These are phyloP conservation scores for Penicillium sp. DNA, from an alignment of 2,329 filamentous ascomycete genomes.

Conservation along the genomic window DNA sequence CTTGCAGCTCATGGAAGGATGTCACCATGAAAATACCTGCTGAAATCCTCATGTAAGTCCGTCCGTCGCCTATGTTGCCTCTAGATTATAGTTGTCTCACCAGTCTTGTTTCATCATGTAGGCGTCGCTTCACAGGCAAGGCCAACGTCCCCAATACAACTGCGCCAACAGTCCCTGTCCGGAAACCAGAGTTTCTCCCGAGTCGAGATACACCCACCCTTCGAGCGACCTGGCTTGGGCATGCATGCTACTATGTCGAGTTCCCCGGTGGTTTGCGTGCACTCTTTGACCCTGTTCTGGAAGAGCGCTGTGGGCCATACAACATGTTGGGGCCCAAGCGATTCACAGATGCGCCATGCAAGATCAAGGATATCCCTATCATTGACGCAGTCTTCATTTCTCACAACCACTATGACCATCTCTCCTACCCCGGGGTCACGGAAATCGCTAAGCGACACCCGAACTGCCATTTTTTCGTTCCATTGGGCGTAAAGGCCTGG, in stretches of 20 bases:
- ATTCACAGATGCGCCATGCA: slow-evolving; percentile 75
- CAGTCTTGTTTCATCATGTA: slow-evolving; percentile 6
- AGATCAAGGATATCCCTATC: slow-evolving; percentile 72
- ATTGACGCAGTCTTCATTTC: slow-evolving; percentile 68
- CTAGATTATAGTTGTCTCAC: neutral
- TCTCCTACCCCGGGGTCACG: slow-evolving; percentile 74
- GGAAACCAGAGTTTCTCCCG: slow-evolving; percentile 67
- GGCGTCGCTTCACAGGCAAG: slow-evolving; percentile 53
- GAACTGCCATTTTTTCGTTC: slow-evolving; percentile 83
- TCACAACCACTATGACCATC: slow-evolving; percentile 91
- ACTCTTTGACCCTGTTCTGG: slow-evolving; percentile 92
- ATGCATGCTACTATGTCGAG: slow-evolving; percentile 91
- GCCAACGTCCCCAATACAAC: slow-evolving; percentile 62
- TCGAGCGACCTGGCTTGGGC: slow-evolving; percentile 90
- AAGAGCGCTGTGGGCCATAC: slow-evolving; percentile 80
- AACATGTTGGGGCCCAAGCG: slow-evolving; percentile 71
- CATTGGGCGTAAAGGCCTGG: slow-evolving; percentile 80
- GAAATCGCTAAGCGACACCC: slow-evolving; percentile 72
- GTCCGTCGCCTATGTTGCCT: neutral
- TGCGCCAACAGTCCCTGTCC: slow-evolving; percentile 67
- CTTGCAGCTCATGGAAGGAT: slow-evolving; percentile 24
- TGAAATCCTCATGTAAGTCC: slow-evolving; percentile 26
- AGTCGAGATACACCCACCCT: slow-evolving; percentile 62
- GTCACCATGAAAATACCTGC: slow-evolving; percentile 13
- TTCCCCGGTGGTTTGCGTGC: slow-evolving; percentile 84